These are phyloP conservation scores for Avicennia marina DNA, from an alignment of 257 asterid genomes.

Conservation along the genomic window DNA sequence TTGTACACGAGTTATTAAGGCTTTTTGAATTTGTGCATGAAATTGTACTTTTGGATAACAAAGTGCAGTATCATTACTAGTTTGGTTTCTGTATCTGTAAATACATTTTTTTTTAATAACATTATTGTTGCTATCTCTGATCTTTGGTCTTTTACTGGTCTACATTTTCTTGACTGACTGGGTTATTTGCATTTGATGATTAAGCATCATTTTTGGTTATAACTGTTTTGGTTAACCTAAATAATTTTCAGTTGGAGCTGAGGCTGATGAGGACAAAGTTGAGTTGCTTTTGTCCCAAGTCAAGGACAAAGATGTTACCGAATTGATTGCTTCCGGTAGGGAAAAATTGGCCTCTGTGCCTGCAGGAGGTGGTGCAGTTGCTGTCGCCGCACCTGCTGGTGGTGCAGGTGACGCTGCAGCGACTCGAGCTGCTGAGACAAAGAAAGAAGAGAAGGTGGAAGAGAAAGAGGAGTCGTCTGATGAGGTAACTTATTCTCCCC, in stretches of 20 bases:
- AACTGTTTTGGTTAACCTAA: background rate
- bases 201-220: background rate
- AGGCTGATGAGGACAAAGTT: constrained; percentile 8
- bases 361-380: constrained; percentile 9
- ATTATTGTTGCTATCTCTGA: too few relatives aligned
- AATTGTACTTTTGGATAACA: too few relatives aligned
- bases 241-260: constrained; percentile 3
- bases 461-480: constrained; percentile 15
- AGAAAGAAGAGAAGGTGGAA: constrained; percentile 13
- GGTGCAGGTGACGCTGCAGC: background rate
- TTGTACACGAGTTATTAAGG: too few relatives aligned
- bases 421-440: background rate
- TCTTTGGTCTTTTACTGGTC: too few relatives aligned
- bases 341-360: constrained; percentile 15
- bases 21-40: too few relatives aligned
- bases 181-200: background rate
- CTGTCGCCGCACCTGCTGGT: constrained; percentile 7
- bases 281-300: constrained; percentile 6
- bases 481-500: background rate
- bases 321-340: constrained; percentile 8
- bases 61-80: too few relatives aligned
- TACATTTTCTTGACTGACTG: background rate
- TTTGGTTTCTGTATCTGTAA: too few relatives aligned
- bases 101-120: too few relatives aligned
- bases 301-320: constrained; percentile 8